Base-by-base conservation (phyloP, 371 early-diverging fungal species). In the Actinomortierella ambigua region DNA sequence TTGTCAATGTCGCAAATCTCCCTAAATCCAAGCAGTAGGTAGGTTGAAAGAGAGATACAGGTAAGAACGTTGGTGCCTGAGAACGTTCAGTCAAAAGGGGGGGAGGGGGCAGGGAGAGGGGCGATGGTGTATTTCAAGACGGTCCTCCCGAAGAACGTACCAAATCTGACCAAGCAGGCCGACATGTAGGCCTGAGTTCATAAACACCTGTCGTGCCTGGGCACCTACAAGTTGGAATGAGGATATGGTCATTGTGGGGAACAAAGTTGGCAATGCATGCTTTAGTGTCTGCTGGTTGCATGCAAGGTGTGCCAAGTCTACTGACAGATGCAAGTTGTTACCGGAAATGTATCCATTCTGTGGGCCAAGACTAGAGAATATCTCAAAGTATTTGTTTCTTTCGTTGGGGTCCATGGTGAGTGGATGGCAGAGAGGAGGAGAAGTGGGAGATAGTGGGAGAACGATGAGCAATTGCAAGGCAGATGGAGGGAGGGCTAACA, bases 1-100 rank as follows among this genome's bases (percentile, higher is more conserved):
- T 90, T 87, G 73, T 92, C 93, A 60, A 93, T 93, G 62, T 95
- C 95, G 22, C 94, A 87, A 41, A 95, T 85, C 66, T 88, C 90
- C 93, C 92, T 88, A 39, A 13, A 23, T 50, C 8, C 14, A 44
- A n/a, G 44, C 11, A 27, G 24, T 23, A 8, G 47, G 27, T 20
- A 28, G 29, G 47, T 23, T 34, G 9, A 18, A 54, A 22, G 40
- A 44, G 11, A 23, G 39, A 14, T 18, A 40, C 15, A 52, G 11
- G n/a, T 24, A 49, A 63, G 55, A 28, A 3, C 28, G 47, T 27
- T 4, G 28, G 9, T 57, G 14, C 24, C 18, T 22, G 50, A 29
- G 29, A 9, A 18, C 53, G 13, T 29, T 53, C 23, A 20, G 22
- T 6, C 13, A 28, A 18, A 40, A 29, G 40, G 8, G 39, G 17